phyloP scores from a whole-genome alignment of 108 stramenopile species.

The Cyclotella distinguenda region DNA sequence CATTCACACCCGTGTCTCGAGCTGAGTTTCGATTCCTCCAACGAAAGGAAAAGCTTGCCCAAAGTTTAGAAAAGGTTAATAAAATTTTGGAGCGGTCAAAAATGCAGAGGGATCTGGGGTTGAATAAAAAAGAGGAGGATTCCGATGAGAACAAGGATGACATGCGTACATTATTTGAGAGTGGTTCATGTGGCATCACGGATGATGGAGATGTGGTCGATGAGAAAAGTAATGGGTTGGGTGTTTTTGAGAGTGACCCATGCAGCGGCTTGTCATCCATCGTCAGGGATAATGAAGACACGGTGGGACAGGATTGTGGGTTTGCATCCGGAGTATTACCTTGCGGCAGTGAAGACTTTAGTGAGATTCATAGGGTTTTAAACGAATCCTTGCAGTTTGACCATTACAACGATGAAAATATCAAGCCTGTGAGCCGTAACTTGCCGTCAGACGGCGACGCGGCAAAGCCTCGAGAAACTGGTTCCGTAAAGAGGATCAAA shows the following conservation, averaged over 20 bases:
- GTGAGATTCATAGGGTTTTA: neutral
- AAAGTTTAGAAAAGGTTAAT: constrained; percentile 39
- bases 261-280: too few relatives aligned
- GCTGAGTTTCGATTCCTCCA: constrained; percentile 32
- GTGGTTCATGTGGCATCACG: too few relatives aligned
- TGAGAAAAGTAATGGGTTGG: neutral
- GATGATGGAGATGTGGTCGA: neutral
- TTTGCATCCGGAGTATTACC: neutral
- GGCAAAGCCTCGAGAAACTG: neutral
- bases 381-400: neutral
- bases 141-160: neutral
- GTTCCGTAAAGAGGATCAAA: neutral
- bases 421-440: neutral
- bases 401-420: neutral
- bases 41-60: constrained; percentile 27
- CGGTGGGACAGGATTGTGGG: neutral
- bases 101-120: neutral
- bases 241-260: too few relatives aligned
- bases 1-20: constrained; percentile 31
- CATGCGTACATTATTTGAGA: neutral
- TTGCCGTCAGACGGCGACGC: neutral
- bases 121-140: constrained; percentile 4
- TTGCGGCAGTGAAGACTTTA: neutral
- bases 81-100: constrained; percentile 23
- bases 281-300: neutral